Evolutionary conservation across 306 rosid genomes (phyloP), one percentile per base, ranked within the genome.

Genomic region (Pyrus betulifolia): DNA sequence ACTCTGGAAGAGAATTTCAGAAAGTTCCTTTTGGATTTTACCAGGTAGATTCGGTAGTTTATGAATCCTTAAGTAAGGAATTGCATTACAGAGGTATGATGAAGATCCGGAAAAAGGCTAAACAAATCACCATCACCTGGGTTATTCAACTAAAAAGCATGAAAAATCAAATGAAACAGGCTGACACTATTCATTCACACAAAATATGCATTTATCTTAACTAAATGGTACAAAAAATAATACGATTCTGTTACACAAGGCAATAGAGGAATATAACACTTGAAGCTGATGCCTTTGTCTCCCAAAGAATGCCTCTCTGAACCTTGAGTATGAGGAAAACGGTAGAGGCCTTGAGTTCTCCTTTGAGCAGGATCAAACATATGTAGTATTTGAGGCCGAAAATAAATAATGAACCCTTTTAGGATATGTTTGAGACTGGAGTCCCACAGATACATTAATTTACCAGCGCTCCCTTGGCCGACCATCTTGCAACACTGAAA

Each of bases 391-490:
- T 59, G 71, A 42, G 81, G 76, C 61, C 73, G 78, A 74, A 44
- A 78, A 38, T 64, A 72, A 19, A 59, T 76, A 70, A 49, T 33
- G 33, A 35, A 81, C 55, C 19, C 70, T 38, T 54, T 75, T 38
- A 55, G 49, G 74, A 49, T 69, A 44, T 68, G 44, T 69, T 55
- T 78, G 25, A 19, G 76, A 49, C 28, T 4, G 61, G 69, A 65
- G 35, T 44, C 55, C 18, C 6, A 27, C 44, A 65, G 33, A 66
- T 67, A 9, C 66, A 52, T 71, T 35, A 60, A 70, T 60, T 83
- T 85, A 93, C 98, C 98, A 93, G 71, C 84, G 87, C 69, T 91
- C 98, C 85, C 97, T 86, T 21, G 91, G 90, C 49, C 77, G 82
- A 58, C 96, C 97, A 61, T 89, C 92, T 2, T 87, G 92, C 30